Evolutionary conservation across 495 filamentous ascomycete species (phyloP), one percentile per base, ranked within the genome.

Genomic region (Evernia prunastri): DNA sequence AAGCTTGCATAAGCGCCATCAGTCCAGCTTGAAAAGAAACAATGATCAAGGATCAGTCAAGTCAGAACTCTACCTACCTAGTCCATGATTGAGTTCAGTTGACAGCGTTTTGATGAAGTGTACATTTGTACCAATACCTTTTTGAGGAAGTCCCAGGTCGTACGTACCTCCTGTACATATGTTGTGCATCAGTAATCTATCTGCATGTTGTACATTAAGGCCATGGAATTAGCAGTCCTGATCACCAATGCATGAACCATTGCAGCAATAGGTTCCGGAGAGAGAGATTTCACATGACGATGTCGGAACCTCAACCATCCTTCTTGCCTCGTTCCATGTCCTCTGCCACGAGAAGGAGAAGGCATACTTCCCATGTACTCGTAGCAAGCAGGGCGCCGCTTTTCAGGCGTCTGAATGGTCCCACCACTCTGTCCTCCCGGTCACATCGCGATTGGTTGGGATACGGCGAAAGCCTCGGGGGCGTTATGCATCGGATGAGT

Each of bases 401-500:
- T 49, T 49, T n/a, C 45, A 49, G 49, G 49, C 49, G 5, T 53
- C n/a, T n/a, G n/a, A n/a, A n/a, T n/a, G n/a, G n/a, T n/a, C 49
- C 15, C 27, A 3, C 27, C 49, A 53, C 27, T 53, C 49, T 18
- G 15, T 53, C 49, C 27, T 53, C 27, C 6, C 4, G 49, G 13
- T 17, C 25, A n/a, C 27, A 31, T 53, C 4, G 9, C 18, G 3
- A 31, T 53, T 31, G 25, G 49, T 18, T 13, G 49, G 49, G 17
- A 53, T 12, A 33, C 0, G 27, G 49, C 49, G 25, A 31, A 29
- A 27, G 36, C 36, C n/a, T 53, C 7, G 11, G 49, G 27, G 27
- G 25, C 27, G 25, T 53, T 3, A 31, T 31, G 49, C 47, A 51
- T 29, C 23, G 4, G 47, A 13, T 4, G 7, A 15, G 2, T 11